Conservation (phyloP, 371 early-diverging fungal genomes). For the Mortierella sp. region DNA sequence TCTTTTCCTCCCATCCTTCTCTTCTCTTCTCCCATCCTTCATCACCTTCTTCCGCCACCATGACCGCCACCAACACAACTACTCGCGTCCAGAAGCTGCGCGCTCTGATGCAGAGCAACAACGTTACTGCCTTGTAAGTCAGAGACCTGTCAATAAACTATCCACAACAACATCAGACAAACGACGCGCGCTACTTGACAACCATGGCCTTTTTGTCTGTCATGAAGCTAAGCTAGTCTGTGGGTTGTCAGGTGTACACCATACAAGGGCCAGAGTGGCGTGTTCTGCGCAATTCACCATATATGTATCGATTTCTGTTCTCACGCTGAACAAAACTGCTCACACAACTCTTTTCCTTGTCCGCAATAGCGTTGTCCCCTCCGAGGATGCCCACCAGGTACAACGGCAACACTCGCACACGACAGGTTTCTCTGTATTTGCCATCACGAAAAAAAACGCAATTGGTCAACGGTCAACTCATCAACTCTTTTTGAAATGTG, state of each 20-base stretch:
- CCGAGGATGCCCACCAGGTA: constrained; percentile 97
- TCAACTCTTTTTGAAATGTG: too few species aligned
- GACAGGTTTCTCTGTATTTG: too few species aligned
- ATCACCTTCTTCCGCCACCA: neutral
- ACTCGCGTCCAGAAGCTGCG: constrained; percentile 78
- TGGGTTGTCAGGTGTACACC: too few species aligned
- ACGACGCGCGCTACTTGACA: neutral
- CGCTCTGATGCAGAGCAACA: constrained; percentile 74
- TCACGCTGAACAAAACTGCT: constrained; percentile 33
- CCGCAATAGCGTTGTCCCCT: constrained; percentile 81
- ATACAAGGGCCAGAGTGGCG: too few species aligned
- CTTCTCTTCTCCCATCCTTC: constrained; percentile 3
- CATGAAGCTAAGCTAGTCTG: neutral
- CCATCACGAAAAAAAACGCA: neutral
- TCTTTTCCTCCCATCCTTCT: constrained; percentile 1
- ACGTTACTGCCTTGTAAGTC: constrained; percentile 82
- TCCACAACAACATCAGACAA: neutral
- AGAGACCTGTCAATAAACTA: too few species aligned
- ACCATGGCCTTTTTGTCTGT: neutral
- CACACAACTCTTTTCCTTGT: neutral
- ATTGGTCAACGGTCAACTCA: neutral
- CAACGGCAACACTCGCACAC: neutral
- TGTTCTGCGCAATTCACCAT: neutral
- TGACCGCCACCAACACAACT: constrained; percentile 64
- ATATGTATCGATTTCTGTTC: constrained; percentile 20